These are phyloP conservation scores for Colletotrichum scovillei DNA, from an alignment of 2,329 filamentous ascomycete species.

Conservation along the genomic window DNA sequence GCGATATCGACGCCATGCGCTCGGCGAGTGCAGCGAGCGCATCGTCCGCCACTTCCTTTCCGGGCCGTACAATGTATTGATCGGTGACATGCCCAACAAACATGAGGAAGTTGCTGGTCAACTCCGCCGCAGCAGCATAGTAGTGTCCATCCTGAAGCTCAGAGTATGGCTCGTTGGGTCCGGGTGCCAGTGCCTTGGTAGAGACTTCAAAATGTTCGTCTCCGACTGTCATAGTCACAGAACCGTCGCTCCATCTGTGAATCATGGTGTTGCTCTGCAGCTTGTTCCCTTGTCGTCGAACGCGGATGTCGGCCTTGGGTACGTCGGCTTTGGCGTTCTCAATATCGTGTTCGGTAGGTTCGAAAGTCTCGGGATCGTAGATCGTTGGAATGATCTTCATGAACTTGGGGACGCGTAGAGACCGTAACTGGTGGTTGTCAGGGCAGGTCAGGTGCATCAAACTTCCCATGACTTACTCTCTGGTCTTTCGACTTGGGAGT, in stretches of 20 bases:
- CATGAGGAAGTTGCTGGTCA: slow-evolving; percentile 75
- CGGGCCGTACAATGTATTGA: slow-evolving; percentile 75
- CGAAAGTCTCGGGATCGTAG: slow-evolving; percentile 75
- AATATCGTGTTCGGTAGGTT: slow-evolving; percentile 67
- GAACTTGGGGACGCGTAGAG: slow-evolving; percentile 79
- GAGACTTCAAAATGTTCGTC: slow-evolving; percentile 81
- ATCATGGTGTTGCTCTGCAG: slow-evolving; percentile 81
- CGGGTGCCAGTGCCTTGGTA: slow-evolving; percentile 75
- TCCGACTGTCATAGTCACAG: slow-evolving; percentile 79
- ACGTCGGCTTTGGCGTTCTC: slow-evolving; percentile 64
- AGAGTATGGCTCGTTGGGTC: slow-evolving; percentile 68
- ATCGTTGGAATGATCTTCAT: slow-evolving; percentile 75
- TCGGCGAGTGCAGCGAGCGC: slow-evolving; percentile 76
- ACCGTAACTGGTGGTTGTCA: slow-evolving; percentile 66
- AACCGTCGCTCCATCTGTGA: slow-evolving; percentile 84
- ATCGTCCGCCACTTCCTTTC: slow-evolving; percentile 75
- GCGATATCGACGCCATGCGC: slow-evolving; percentile 73
- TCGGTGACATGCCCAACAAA: slow-evolving; percentile 82
- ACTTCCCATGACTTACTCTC: slow-evolving; percentile 61
- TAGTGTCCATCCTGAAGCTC: slow-evolving; percentile 79
- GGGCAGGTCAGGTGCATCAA: background rate
- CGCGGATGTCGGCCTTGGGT: slow-evolving; percentile 75
- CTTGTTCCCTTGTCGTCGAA: slow-evolving; percentile 73
- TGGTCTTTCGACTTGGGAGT: slow-evolving; percentile 78
- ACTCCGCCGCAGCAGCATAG: slow-evolving; percentile 79